phyloP scores from a whole-genome alignment of 2,329 filamentous ascomycete species.

The Phyllosticta citriasiana region DNA sequence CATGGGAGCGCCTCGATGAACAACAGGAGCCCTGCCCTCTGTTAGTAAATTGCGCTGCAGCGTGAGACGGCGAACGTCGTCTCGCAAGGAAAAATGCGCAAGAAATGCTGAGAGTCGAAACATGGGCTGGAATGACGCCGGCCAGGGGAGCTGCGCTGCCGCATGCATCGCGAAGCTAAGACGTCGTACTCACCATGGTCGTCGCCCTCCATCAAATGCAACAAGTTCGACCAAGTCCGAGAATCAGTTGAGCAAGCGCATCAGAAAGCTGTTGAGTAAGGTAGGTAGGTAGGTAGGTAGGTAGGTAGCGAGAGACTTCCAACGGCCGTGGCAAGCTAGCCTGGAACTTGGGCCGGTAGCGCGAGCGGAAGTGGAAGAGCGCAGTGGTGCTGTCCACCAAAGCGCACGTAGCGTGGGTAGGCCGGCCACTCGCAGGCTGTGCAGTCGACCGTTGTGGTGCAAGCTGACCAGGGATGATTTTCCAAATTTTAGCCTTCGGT shows the following conservation, averaged over 20 bases:
- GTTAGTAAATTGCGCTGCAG: not conserved
- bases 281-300: too few relatives aligned
- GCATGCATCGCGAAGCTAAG: not conserved
- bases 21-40: slow-evolving; percentile 4
- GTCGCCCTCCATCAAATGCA: not conserved
- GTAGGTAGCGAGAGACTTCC: not conserved
- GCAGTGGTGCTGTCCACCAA: not conserved
- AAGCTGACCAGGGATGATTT: not conserved
- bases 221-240: not conserved
- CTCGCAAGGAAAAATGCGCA: not conserved
- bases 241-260: not conserved
- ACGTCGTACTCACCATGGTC: not conserved
- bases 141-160: not conserved
- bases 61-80: not conserved
- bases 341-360: not conserved
- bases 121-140: too few relatives aligned
- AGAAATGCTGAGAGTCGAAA: not conserved
- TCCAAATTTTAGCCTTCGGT: not conserved
- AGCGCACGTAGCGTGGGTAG: not conserved
- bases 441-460: not conserved
- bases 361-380: not conserved
- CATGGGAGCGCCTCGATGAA: not conserved
- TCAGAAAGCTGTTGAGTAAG: not conserved
- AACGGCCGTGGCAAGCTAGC: not conserved
- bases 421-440: not conserved